Conservation (phyloP, 805 yeast species). For the Cyberlindnera samutprakarnensis region DNA sequence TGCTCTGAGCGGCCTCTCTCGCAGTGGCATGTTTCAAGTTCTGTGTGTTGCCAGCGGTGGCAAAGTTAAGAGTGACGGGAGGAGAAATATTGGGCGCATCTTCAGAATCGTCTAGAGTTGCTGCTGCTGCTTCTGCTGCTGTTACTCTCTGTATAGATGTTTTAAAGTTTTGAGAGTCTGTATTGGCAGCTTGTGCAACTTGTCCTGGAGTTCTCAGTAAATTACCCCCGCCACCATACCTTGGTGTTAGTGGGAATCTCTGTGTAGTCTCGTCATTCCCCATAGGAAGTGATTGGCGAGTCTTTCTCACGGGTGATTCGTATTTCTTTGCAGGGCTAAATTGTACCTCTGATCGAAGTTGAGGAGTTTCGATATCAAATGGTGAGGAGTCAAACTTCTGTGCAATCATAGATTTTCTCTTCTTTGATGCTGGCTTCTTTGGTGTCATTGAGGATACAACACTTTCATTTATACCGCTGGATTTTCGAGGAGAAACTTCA, state of each 20-base stretch:
- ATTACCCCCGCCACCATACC: conserved; percentile 32
- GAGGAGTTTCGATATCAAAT: conserved; percentile 22
- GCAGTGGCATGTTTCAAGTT: conserved; percentile 12
- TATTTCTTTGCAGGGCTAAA: conserved; percentile 16
- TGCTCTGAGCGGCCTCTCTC: conserved; percentile 19
- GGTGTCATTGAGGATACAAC: conserved; percentile 19
- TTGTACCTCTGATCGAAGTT: conserved; percentile 19
- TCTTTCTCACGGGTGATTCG: conserved; percentile 10
- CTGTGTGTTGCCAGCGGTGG: conserved; percentile 4
- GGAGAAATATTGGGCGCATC: conserved; percentile 18
- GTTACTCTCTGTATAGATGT: background rate
- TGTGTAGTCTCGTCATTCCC: conserved; percentile 19
- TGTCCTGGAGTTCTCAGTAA: conserved; percentile 24
- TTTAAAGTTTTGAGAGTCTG: conserved; percentile 11
- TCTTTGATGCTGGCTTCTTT: conserved; percentile 11
- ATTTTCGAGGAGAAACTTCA: conserved; percentile 20
- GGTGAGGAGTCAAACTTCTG: conserved; percentile 23
- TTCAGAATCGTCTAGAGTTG: conserved; percentile 22
- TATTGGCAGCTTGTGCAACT: conserved; percentile 10
- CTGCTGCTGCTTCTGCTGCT: conserved; percentile 1
- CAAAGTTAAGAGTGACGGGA: conserved; percentile 19
- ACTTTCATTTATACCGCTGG: conserved; percentile 6
- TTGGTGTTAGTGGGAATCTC: conserved; percentile 41
- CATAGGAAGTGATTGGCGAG: conserved; percentile 1
- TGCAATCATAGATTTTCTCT: conserved; percentile 20